These are phyloP conservation scores for Pythium aphanidermatum DNA, from an alignment of 352 stramenopile genomes.

Conservation along the genomic window DNA sequence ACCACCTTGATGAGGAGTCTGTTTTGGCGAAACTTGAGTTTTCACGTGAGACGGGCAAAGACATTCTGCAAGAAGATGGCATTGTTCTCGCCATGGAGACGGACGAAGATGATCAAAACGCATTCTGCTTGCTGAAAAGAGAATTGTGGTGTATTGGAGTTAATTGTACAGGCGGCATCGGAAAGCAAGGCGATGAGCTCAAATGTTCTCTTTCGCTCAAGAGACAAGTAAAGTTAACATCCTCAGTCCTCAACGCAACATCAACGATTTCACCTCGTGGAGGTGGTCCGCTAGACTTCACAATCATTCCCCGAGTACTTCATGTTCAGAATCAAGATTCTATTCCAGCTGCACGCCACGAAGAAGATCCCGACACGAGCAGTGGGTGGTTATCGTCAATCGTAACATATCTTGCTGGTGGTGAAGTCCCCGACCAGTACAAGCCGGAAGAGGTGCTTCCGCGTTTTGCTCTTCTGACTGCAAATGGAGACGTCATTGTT, in stretches of 20 bases:
- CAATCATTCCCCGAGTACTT: slow-evolving; percentile 47
- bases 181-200: slow-evolving; percentile 28
- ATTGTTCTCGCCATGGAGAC: slow-evolving; percentile 54
- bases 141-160: slow-evolving; percentile 59
- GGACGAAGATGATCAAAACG: slow-evolving; percentile 34
- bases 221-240: slow-evolving; percentile 41
- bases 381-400: slow-evolving; percentile 55
- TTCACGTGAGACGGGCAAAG: slow-evolving; percentile 12
- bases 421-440: slow-evolving; percentile 69
- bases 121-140: slow-evolving; percentile 52
- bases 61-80: slow-evolving; percentile 7
- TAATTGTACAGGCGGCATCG: slow-evolving; percentile 32
- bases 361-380: slow-evolving; percentile 32
- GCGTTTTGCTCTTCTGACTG: slow-evolving; percentile 54
- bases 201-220: slow-evolving; percentile 31
- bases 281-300: slow-evolving; percentile 31
- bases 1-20: slow-evolving; percentile 69
- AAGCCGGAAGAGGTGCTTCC: slow-evolving; percentile 59
- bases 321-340: slow-evolving; percentile 43
- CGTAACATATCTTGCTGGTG: slow-evolving; percentile 51
- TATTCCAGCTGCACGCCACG: slow-evolving; percentile 20
- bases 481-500: slow-evolving; percentile 50
- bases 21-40: slow-evolving; percentile 45
- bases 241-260: slow-evolving; percentile 19
- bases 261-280: slow-evolving; percentile 2